phyloP scores from a whole-genome alignment of 495 filamentous ascomycete genomes.

The Neurospora sp. region DNA sequence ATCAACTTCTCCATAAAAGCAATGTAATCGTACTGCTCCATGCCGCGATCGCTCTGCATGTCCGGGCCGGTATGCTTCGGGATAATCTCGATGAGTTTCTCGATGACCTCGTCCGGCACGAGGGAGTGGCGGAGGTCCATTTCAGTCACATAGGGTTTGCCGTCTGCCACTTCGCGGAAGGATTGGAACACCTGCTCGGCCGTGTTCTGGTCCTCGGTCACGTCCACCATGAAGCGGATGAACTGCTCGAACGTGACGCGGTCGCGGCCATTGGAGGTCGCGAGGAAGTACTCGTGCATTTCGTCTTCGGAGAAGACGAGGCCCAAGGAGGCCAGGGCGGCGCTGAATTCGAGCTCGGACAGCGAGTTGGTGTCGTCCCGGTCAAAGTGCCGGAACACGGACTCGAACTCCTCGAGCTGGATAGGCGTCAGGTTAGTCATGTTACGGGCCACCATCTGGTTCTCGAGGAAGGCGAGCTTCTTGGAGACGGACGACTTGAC shows the following conservation, averaged over 20 bases:
- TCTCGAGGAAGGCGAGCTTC: constrained; percentile 92
- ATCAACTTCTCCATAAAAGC: constrained; percentile 83
- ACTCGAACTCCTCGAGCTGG: constrained; percentile 95
- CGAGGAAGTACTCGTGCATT: constrained; percentile 85
- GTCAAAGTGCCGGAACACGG: constrained; percentile 95
- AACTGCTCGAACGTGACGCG: constrained; percentile 96
- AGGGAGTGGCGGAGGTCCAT: constrained; percentile 89
- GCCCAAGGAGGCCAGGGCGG: constrained; percentile 84
- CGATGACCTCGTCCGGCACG: constrained; percentile 91
- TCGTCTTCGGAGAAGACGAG: constrained; percentile 91
- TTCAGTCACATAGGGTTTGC: constrained; percentile 97
- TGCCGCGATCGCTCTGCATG: constrained; percentile 62
- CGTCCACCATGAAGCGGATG: constrained; percentile 97
- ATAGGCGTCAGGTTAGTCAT: constrained; percentile 99
- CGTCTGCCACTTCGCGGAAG: constrained; percentile 94
- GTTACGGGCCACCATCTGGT: constrained; percentile 89
- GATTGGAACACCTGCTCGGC: constrained; percentile 96
- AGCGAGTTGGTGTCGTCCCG: constrained; percentile 83
- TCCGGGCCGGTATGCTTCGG: constrained; percentile 72
- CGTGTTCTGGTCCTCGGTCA: constrained; percentile 96
- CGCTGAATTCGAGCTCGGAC: constrained; percentile 91
- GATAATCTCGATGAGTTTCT: constrained; percentile 80
- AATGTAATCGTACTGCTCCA: constrained; percentile 83
- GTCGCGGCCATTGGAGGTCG: constrained; percentile 62
- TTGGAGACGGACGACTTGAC: constrained; percentile 86